Conservation (phyloP, 176 grass and related monocot genomes). For the Oryza brachyantha region DNA sequence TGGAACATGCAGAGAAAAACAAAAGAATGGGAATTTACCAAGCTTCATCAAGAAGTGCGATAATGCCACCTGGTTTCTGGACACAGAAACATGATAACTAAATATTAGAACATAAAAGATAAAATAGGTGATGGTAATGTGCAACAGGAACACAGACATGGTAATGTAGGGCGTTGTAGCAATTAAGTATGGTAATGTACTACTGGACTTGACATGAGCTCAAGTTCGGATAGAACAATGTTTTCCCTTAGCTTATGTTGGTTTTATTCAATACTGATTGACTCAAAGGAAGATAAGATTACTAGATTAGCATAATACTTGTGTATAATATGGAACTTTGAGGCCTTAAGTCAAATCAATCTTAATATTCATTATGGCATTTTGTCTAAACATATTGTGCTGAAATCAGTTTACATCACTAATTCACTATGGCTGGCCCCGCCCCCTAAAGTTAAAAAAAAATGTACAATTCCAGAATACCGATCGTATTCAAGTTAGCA, state of each 20-base stretch:
- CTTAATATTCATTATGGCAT: neutral
- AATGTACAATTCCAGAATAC: neutral
- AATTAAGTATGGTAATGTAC: neutral
- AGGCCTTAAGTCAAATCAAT: neutral
- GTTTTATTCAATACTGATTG: neutral
- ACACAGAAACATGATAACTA: slow-evolving; percentile 40
- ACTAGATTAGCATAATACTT: slow-evolving; percentile 5
- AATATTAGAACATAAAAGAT: slow-evolving; percentile 26
- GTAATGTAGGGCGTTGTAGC: neutral
- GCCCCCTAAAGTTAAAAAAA: neutral
- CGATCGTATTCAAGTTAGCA: neutral
- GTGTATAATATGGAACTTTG: slow-evolving; percentile 5
- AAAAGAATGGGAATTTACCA: slow-evolving; percentile 52
- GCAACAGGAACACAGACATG: neutral
- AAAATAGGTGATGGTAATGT: slow-evolving; percentile 20
- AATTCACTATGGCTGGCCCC: neutral
- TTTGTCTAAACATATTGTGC: neutral
- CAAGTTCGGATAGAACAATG: slow-evolving; percentile 26
- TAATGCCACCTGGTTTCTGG: slow-evolving; percentile 97
- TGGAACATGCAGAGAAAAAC: slow-evolving; percentile 5
- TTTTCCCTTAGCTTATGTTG: slow-evolving; percentile 7
- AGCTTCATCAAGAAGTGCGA: slow-evolving; percentile 95
- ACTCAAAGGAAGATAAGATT: slow-evolving; percentile 18
- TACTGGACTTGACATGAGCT: neutral
- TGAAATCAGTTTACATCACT: neutral